Percentiles rank a stretch among this genome's conserved stretches.
Evolutionary conservation across 768 basidiomycete genomes (phyloP).

Genomic region (Amanita polypyramis): DNA sequence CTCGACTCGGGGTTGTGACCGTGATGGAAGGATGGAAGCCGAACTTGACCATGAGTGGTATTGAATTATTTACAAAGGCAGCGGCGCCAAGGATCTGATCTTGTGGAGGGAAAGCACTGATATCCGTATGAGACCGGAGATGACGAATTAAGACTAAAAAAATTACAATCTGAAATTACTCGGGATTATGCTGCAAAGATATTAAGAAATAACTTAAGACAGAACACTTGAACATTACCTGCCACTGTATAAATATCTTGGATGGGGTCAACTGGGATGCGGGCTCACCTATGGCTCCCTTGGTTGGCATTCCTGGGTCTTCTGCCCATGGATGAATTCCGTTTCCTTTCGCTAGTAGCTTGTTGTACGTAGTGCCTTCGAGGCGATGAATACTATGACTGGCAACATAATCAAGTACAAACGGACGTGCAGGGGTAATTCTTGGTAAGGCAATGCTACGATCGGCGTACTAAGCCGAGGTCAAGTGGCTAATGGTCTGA

Average conservation of each 20-base stretch:
- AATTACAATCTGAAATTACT: constrained; percentile 21
- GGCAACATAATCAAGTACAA: constrained; percentile 21
- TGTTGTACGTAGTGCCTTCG: constrained; percentile 72
- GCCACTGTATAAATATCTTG: background rate
- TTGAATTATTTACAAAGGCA: constrained; percentile 10
- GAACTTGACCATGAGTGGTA: constrained; percentile 35
- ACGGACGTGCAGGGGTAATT: constrained; percentile 83
- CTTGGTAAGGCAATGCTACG: constrained; percentile 76
- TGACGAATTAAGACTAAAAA: constrained; percentile 9
- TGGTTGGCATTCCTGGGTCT: constrained; percentile 57
- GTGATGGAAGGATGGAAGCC: constrained; percentile 44
- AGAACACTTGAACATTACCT: background rate
- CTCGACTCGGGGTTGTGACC: constrained; percentile 50
- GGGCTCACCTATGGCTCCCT: constrained; percentile 28
- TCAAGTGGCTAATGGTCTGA: constrained; percentile 2
- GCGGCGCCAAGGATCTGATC: constrained; percentile 18
- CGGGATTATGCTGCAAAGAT: constrained; percentile 9
- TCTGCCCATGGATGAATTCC: constrained; percentile 41
- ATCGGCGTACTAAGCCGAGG: constrained; percentile 11
- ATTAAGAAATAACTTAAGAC: background rate
- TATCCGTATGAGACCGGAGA: constrained; percentile 12
- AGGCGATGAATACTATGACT: constrained; percentile 7
- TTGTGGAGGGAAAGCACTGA: constrained; percentile 20
- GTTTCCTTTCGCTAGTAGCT: constrained; percentile 79
- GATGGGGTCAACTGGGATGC: constrained; percentile 11